These are phyloP conservation scores for Thelonectria olida DNA, from an alignment of 2,329 filamentous ascomycete species.

Conservation along the genomic window DNA sequence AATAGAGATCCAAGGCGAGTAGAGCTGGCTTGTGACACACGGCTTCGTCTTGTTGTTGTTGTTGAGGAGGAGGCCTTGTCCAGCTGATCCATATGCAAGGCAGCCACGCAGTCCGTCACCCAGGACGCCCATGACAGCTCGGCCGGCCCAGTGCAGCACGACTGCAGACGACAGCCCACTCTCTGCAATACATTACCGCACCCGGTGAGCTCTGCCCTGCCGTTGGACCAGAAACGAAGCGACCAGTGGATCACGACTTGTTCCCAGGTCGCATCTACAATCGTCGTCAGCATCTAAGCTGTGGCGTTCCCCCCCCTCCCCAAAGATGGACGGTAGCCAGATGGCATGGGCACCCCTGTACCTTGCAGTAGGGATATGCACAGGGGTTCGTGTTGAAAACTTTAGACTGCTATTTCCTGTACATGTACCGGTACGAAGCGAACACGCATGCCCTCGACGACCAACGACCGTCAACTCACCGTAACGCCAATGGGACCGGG, in stretches of 20 bases:
- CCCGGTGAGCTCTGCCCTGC: not conserved
- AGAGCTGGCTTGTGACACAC: too few relatives aligned
- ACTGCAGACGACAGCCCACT: conserved; percentile 2
- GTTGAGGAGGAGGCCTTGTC: not conserved
- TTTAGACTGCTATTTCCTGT: not conserved
- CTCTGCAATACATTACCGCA: not conserved
- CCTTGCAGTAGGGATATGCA: conserved; percentile 16
- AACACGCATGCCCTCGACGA: not conserved
- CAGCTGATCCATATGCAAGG: conserved; percentile 14
- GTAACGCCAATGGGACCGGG: not conserved
- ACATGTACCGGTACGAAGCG: conserved; percentile 18
- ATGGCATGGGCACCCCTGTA: conserved; percentile 4
- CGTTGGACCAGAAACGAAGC: not conserved
- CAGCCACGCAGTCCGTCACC: not conserved
- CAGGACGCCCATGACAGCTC: not conserved
- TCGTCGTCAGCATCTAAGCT: conserved; percentile 13
- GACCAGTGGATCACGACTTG: conserved; percentile 3
- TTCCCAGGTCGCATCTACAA: too few relatives aligned
- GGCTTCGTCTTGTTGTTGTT: too few relatives aligned
- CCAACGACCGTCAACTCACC: conserved; percentile 19
- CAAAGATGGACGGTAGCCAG: not conserved
- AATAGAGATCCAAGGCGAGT: too few relatives aligned
- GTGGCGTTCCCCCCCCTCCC: conserved; percentile 3
- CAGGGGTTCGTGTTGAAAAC: conserved; percentile 16
- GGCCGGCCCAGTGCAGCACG: not conserved